Evolutionary conservation across 495 filamentous ascomycete genomes (phyloP), one percentile per base, ranked within the genome.

Genomic region (Aspergillus bertholletiae): DNA sequence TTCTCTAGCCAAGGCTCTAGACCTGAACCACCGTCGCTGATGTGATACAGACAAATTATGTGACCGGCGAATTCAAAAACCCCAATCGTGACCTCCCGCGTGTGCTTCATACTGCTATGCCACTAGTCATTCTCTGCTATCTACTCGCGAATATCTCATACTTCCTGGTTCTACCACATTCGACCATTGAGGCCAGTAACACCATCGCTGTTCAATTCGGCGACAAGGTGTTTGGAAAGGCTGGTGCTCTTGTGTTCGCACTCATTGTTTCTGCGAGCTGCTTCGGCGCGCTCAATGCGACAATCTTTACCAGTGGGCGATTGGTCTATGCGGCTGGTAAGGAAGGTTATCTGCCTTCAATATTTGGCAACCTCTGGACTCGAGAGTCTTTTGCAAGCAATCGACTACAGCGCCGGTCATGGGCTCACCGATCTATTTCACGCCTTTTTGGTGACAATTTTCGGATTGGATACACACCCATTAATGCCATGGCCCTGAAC

Each of bases 41-140:
- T 44, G 21, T 1, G 8, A n/a, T 46, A 4, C 59, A 96, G 90
- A 93, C 93, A 54, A 98, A 97, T 72, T 97, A 96, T 66, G 94
- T 98, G 12, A 88, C 92, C 0, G 94, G 91, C 58, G 94, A 98
- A 73, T 97, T 98, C 77, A 87, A 90, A 61, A 87, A 96, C 63
- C 90, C 94, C 5, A 80, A 82, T 37, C 86, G 93, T 23, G 94
- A 97, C 63, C 85, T 98, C 20, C 95, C 95, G 0, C 86, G 90
- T 5, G 91, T 96, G 20, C 97, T 98, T 56, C 94, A 97, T 70
- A 97, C 92, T 17, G 92, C 93, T 22, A 96, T 98, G 85, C 93
- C 95, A 3, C 74, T 97, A 30, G 94, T 98, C 51, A 97, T 97
- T 56, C 50, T 88, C 32, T 88, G 82, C 59, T 98, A 98, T 72